Conservation (phyloP, 495 filamentous ascomycete species). For the Entonaema liquescens region DNA sequence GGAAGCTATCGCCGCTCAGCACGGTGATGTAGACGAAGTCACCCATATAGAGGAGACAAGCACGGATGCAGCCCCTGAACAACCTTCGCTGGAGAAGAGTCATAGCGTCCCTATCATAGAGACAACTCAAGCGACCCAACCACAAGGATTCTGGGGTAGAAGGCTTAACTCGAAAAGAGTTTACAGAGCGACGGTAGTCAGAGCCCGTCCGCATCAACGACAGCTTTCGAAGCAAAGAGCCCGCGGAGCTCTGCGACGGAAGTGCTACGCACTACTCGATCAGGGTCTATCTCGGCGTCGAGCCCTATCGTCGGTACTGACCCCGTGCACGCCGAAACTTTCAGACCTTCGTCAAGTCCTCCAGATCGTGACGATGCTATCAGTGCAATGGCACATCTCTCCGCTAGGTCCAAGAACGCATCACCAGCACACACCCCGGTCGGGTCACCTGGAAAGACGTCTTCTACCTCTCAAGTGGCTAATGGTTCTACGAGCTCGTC, state of each 20-base stretch:
- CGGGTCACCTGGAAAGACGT: slow-evolving; percentile 59
- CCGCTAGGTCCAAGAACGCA: slow-evolving; percentile 64
- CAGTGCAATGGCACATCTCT: slow-evolving; percentile 71
- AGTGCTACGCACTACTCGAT: slow-evolving; percentile 51
- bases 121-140: slow-evolving; percentile 24
- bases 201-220: slow-evolving; percentile 48
- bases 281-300: slow-evolving; percentile 63
- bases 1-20: slow-evolving; percentile 64
- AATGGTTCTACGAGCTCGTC: slow-evolving; percentile 52
- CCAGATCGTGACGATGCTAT: slow-evolving; percentile 64
- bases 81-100: slow-evolving; percentile 66
- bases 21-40: slow-evolving; percentile 62
- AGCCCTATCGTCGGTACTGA: slow-evolving; percentile 46
- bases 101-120: slow-evolving; percentile 60
- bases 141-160: slow-evolving; percentile 51
- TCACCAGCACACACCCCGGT: slow-evolving; percentile 64
- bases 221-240: slow-evolving; percentile 51
- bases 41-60: slow-evolving; percentile 51
- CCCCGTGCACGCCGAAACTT: slow-evolving; percentile 43
- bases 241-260: slow-evolving; percentile 35
- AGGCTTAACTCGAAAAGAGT: slow-evolving; percentile 50
- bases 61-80: slow-evolving; percentile 45
- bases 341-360: slow-evolving; percentile 45
- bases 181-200: slow-evolving; percentile 25
- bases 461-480: slow-evolving; percentile 35